These are phyloP conservation scores for Penicillium expansum DNA, from an alignment of 2,329 filamentous ascomycete genomes.

Conservation along the genomic window DNA sequence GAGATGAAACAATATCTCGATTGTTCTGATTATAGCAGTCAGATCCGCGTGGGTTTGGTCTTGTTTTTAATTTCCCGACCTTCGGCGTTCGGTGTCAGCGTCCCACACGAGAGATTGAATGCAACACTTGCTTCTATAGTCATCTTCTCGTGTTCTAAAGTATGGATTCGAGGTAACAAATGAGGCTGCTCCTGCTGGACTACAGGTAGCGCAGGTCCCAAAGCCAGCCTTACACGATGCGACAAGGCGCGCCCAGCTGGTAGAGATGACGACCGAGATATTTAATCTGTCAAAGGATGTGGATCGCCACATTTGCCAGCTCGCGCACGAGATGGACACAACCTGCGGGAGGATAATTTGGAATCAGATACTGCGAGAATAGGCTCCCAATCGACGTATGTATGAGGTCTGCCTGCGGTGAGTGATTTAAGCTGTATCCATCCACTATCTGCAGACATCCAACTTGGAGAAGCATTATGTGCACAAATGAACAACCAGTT, in stretches of 20 bases:
- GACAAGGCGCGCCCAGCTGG: not conserved
- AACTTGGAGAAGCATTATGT: constrained; percentile 1
- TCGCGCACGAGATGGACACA: not conserved
- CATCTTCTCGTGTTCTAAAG: constrained; percentile 16
- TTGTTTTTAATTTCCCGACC: not conserved
- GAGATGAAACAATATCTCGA: not conserved
- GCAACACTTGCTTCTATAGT: not conserved
- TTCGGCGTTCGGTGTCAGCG: not conserved
- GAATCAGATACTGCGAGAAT: constrained; percentile 10
- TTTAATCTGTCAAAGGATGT: constrained; percentile 9
- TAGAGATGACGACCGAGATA: not conserved
- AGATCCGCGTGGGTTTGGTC: not conserved
- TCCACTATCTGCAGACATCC: constrained; percentile 12
- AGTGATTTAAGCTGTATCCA: no score
- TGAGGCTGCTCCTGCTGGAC: constrained; percentile 8
- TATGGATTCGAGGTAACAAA: constrained; percentile 15
- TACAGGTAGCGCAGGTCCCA: not conserved
- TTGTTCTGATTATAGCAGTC: not conserved
- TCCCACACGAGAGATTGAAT: not conserved
- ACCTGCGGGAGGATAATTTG: constrained; percentile 12
- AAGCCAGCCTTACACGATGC: constrained; percentile 7
- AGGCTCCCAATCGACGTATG: constrained; percentile 9
- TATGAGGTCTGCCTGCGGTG: constrained; percentile 15
- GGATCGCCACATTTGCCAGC: constrained; percentile 12
- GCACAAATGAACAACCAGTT: constrained; percentile 7